These are phyloP conservation scores for Trichosanthes cucumerina DNA, from an alignment of 306 rosid genomes.

Conservation along the genomic window DNA sequence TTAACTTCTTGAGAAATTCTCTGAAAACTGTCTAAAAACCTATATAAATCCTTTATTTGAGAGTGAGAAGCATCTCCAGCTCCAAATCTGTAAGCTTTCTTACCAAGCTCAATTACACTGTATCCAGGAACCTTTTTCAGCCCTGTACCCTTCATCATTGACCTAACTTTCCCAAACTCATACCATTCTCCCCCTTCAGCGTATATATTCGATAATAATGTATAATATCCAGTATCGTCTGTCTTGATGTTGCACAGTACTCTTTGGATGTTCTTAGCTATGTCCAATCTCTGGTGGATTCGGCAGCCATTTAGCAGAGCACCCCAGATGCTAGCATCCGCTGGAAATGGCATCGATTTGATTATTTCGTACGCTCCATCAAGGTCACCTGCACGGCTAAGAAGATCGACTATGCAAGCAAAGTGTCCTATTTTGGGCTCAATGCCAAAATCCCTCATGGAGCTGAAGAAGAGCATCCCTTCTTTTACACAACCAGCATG, in stretches of 20 bases:
- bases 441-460: constrained; percentile 45
- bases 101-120: constrained; percentile 64
- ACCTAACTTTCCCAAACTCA: constrained; percentile 69
- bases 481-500: constrained; percentile 68
- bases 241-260: constrained; percentile 42
- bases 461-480: constrained; percentile 52
- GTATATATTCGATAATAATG: constrained; percentile 73
- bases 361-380: constrained; percentile 52
- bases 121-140: constrained; percentile 79
- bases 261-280: constrained; percentile 34
- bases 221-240: constrained; percentile 76
- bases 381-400: constrained; percentile 81
- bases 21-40: constrained; percentile 31
- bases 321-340: constrained; percentile 78
- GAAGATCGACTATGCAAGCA: constrained; percentile 66
- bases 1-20: constrained; percentile 34
- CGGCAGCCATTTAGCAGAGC: constrained; percentile 82
- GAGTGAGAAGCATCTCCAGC: constrained; percentile 52
- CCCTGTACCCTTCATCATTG: constrained; percentile 52
- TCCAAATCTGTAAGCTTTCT: constrained; percentile 53
- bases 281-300: constrained; percentile 60
- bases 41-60: constrained; percentile 35
- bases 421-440: constrained; percentile 57
- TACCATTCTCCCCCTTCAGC: constrained; percentile 83
- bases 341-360: constrained; percentile 36